Conservation (phyloP, 202 grass and related monocot species). For the Elaeis oleifera region DNA sequence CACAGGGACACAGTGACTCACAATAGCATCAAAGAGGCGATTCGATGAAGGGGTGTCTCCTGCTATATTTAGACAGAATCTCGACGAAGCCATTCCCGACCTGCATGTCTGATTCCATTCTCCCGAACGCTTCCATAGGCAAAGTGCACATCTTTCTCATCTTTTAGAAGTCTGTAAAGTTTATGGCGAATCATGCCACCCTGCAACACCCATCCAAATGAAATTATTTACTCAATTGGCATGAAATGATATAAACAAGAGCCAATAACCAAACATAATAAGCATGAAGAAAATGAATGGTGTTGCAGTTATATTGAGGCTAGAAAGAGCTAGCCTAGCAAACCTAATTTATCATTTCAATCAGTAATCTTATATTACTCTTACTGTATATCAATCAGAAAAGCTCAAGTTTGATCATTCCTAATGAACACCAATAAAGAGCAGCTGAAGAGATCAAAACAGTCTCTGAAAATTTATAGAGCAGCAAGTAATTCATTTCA, state of each 20-base stretch:
- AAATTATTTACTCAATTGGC: no score
- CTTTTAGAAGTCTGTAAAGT: slow-evolving; percentile 58
- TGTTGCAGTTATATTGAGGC: no score
- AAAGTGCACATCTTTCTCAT: slow-evolving; percentile 61
- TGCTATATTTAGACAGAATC: slow-evolving; percentile 77
- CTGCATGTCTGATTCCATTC: slow-evolving; percentile 56
- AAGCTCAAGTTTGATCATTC: no score
- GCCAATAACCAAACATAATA: no score
- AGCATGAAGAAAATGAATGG: no score
- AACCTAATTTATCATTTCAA: no score
- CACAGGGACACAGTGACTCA: slow-evolving; percentile 69
- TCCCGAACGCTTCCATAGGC: slow-evolving; percentile 64
- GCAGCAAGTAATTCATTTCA: neutral
- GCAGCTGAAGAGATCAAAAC: neutral
- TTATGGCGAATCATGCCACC: slow-evolving; percentile 69
- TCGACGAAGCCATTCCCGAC: slow-evolving; percentile 58
- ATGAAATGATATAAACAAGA: no score
- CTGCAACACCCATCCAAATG: slow-evolving; percentile 19
- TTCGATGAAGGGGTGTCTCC: slow-evolving; percentile 73
- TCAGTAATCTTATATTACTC: no score
- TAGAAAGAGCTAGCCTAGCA: no score
- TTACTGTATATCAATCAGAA: no score
- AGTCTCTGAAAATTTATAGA: neutral
- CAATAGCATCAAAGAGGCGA: slow-evolving; percentile 85
- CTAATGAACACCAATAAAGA: neutral